Conservation (phyloP, 2,329 filamentous ascomycete genomes). For the Nemania sp. region DNA sequence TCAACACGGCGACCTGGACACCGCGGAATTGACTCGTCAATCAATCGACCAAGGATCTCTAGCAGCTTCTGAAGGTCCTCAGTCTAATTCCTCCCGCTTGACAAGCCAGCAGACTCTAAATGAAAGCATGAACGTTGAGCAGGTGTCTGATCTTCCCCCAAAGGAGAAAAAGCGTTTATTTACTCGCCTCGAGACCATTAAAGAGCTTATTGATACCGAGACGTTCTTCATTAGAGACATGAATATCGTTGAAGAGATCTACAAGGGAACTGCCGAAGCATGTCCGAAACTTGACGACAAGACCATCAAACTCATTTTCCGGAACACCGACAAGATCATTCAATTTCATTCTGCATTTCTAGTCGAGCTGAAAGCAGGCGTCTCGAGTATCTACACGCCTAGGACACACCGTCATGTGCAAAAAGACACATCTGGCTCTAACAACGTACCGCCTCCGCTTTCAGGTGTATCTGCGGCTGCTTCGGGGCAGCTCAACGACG, state of each 20-base stretch:
- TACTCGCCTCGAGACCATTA: constrained; percentile 82
- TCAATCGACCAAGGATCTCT: constrained; percentile 54
- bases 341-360: constrained; percentile 82
- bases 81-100: constrained; percentile 43
- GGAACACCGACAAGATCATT: constrained; percentile 90
- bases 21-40: constrained; percentile 49
- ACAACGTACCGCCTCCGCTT: constrained; percentile 42
- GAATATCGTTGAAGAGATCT: constrained; percentile 97
- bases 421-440: constrained; percentile 48
- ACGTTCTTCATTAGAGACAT: constrained; percentile 90
- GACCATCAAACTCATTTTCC: constrained; percentile 88
- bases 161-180: constrained; percentile 73
- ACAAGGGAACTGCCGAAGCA: constrained; percentile 87
- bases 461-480: constrained; percentile 42
- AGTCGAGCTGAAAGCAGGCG: constrained; percentile 78
- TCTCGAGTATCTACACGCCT: constrained; percentile 77
- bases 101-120: constrained; percentile 44
- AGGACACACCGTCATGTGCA: constrained; percentile 47
- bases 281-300: constrained; percentile 79
- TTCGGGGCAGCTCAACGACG: constrained; percentile 52
- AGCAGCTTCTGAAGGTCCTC: constrained; percentile 47
- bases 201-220: constrained; percentile 92
- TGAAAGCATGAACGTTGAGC: constrained; percentile 44
- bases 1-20: constrained; percentile 51
- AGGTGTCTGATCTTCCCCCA: constrained; percentile 43